Conservation (phyloP, 768 basidiomycete genomes). For the Tricholoma flavovirens region DNA sequence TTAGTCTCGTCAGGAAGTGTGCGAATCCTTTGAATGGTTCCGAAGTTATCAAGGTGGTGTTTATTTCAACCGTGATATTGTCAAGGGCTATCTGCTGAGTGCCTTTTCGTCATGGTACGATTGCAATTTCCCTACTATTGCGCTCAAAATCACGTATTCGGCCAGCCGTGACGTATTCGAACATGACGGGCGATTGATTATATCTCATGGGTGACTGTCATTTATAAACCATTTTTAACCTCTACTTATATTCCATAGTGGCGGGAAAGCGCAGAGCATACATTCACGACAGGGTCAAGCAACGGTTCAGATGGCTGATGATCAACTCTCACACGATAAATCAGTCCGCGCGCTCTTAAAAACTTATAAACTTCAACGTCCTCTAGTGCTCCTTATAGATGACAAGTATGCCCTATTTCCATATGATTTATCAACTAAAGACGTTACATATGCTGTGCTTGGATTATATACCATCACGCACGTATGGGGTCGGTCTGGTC, state of each 20-base stretch:
- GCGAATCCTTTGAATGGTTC: conserved; percentile 74
- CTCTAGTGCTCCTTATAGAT: conserved; percentile 68
- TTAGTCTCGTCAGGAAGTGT: conserved; percentile 80
- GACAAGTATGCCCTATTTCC: conserved; percentile 72
- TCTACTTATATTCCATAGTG: conserved; percentile 20
- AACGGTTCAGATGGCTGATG: conserved; percentile 41
- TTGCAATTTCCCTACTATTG: background rate
- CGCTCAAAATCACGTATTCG: conserved; percentile 1
- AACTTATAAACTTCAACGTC: conserved; percentile 48
- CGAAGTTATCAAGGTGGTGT: conserved; percentile 78
- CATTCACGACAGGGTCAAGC: conserved; percentile 36
- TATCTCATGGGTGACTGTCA: conserved; percentile 74
- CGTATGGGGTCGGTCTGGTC: conserved; percentile 56
- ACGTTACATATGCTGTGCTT: conserved; percentile 46
- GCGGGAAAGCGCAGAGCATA: conserved; percentile 62
- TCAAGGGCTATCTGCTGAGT: conserved; percentile 72
- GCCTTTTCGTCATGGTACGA: conserved; percentile 62
- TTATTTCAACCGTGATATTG: conserved; percentile 54
- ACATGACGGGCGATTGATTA: conserved; percentile 61
- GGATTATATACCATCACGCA: conserved; percentile 71
- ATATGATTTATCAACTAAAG: conserved; percentile 48
- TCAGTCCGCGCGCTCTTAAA: conserved; percentile 66
- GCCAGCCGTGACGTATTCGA: conserved; percentile 64
- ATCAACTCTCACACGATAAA: conserved; percentile 63
- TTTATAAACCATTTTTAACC: background rate